phyloP scores from a whole-genome alignment of 2,329 filamentous ascomycete species.

The Aspergillus costaricaensis region DNA sequence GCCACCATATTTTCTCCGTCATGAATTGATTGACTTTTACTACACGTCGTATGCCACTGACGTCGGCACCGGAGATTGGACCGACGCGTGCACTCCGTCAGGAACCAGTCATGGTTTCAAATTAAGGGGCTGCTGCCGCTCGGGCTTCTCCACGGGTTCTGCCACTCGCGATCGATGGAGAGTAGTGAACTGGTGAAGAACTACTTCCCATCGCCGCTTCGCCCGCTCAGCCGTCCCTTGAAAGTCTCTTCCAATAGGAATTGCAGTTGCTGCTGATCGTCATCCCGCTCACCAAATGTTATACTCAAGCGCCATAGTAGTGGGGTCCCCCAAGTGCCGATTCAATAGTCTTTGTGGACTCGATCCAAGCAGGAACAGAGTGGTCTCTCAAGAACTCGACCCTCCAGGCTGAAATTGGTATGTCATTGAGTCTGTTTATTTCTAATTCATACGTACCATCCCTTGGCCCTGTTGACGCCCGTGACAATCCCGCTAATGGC shows the following conservation, averaged over 20 bases:
- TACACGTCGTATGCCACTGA: neutral
- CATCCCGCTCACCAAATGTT: slow-evolving; percentile 10
- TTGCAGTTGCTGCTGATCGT: slow-evolving; percentile 12
- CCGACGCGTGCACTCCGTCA: neutral
- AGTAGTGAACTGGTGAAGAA: slow-evolving; percentile 11
- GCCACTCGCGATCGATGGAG: slow-evolving; percentile 15
- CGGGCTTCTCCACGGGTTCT: slow-evolving; percentile 17
- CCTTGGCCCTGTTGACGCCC: neutral
- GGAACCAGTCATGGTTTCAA: neutral
- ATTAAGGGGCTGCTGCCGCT: slow-evolving; percentile 12
- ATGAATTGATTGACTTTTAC: neutral
- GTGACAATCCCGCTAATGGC: slow-evolving; percentile 2
- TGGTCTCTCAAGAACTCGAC: neutral
- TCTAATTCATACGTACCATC: neutral
- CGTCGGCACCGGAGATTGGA: neutral
- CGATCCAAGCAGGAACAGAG: neutral
- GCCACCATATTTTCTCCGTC: neutral
- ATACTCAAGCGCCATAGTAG: slow-evolving; percentile 7
- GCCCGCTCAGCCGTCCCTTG: slow-evolving; percentile 4
- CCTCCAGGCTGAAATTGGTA: slow-evolving; percentile 7
- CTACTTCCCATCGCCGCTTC: slow-evolving; percentile 3
- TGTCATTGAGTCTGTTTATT: neutral
- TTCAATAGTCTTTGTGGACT: slow-evolving; percentile 12
- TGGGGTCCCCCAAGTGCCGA: slow-evolving; percentile 9
- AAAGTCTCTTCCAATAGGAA: slow-evolving; percentile 13